phyloP scores from a whole-genome alignment of 306 rosid species.

The Hippophae gyantsensis region DNA sequence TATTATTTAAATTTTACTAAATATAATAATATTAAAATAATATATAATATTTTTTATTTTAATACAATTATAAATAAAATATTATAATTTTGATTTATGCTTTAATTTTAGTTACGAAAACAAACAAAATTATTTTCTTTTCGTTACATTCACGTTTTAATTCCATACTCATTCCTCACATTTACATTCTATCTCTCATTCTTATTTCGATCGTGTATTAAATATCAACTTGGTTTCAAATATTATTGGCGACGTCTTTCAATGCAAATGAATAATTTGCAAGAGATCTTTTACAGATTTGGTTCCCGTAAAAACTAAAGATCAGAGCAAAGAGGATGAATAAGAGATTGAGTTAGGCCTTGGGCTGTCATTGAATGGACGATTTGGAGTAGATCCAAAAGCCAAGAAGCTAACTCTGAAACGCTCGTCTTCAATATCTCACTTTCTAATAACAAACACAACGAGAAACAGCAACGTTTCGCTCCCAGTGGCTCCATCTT shows the following conservation, averaged over 20 bases:
- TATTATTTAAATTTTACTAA: no score
- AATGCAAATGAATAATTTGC: constrained; percentile 20
- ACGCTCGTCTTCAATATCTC: constrained; percentile 53
- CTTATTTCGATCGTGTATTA: no score
- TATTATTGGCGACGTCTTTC: not conserved
- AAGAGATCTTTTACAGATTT: constrained; percentile 37
- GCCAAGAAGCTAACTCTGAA: constrained; percentile 33
- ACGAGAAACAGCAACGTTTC: constrained; percentile 19
- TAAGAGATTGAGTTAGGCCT: constrained; percentile 46
- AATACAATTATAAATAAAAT: no score
- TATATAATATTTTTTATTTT: no score
- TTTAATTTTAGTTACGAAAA: no score
- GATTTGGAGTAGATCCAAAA: constrained; percentile 69
- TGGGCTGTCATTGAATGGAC: constrained; percentile 72
- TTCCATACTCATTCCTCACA: no score
- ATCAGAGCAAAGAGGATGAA: constrained; percentile 5
- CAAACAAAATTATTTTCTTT: no score
- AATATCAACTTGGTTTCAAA: no score
- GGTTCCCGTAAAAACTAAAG: constrained; percentile 26
- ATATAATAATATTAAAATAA: no score
- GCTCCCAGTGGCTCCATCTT: not conserved
- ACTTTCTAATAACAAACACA: constrained; percentile 16
- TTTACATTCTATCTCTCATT: no score
- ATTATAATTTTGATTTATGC: no score
- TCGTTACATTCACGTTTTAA: no score